Base-by-base conservation (phyloP, 163 green algal species). In the Chlamydomonas reinhardtii region DNA sequence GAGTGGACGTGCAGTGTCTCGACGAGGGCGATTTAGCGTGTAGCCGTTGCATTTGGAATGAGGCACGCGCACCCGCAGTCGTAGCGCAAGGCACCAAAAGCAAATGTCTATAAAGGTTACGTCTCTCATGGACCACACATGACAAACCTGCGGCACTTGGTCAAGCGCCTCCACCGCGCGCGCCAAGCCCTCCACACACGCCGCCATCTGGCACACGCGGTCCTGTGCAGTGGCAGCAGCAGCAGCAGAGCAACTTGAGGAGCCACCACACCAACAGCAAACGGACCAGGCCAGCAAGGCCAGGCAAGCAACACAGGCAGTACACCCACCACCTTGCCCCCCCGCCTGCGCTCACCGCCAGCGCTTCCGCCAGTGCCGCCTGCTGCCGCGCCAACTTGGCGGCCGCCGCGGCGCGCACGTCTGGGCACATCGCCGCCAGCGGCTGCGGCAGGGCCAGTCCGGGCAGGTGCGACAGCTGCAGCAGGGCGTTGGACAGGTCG, bases 341-440 rank as follows among this genome's bases (percentile, higher is more conserved):
- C 59, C 20, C 4, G 27, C 27, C 27, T 6, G 3, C 2, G 12
- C 66, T 29, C 52, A 77, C 78, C 78, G 31, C 31, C 64, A 85
- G 52, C 4, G 25, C 68, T 14, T 48, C 78, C 48, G 31, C 4
- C 66, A 59, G n/a, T 11, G 68, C 66, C 68, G 31, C 52, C 32
- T 68, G 54, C 66, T 77, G 68, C 52, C 78, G 32, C 32, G 68
- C 66, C 80, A 86, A 56, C 70, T 86, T 86, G 70, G 54, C 70
- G 24, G 80, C 80, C 69, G 80, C 80, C 80, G 80, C 80, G 43
- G 70, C 25, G 4, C 70, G 34, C 70, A 86, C 35, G 54, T 86
- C 80, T 1, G 80, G 80, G 32, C 34, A 16, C 54, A 86, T 6
- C 16, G 32, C 34, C 54, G 34, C 70, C 70, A 86, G 52, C 35